Evolutionary conservation across 2,329 filamentous ascomycete genomes (phyloP), one percentile per base, ranked within the genome.

Genomic region (Rugonectria rugulosa): DNA sequence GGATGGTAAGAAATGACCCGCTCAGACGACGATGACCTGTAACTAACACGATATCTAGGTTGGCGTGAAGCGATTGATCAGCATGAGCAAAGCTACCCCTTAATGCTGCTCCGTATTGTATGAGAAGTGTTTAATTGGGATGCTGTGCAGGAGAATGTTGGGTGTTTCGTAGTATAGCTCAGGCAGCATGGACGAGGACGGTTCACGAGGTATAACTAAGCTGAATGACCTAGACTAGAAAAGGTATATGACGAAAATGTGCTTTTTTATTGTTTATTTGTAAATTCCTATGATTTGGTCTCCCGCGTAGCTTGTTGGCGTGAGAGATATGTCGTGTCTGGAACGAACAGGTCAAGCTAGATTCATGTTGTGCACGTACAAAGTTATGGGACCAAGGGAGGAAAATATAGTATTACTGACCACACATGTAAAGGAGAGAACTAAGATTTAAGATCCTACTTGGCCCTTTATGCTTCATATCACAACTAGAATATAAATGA

Each of bases 1-100:
- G 91, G 91, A 93, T 94, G 89, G 90, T 92, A 79, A 79, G 87
- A 79, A 45, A 23, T 19, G 11, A 38, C 23, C 10, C 6, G 24
- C 47, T n/a, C 24, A 7, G 29, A 12, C 12, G 10, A 27, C n/a
- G 6, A 17, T 15, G 17, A 12, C 10, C 29, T 38, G 32, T 6
- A 56, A 61, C 79, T 86, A 78, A 86, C 68, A 23, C 11, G 11
- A 42, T 34, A 44, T 56, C 37, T 59, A 90, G 88, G 86, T 89
- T 65, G 89, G 89, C 68, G 84, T 92, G 38, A 92, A 92, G 75
- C 83, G 89, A 62, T 78, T 92, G 68, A 85, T 92, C 66, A 88
- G 85, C 72, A 92, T 92, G 89, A 91, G 89, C 78, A 88, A 88
- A 74, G 88, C 85, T 27, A 91, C 89, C 8, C 85, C 88, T 57